Evolutionary conservation across 768 basidiomycete genomes (phyloP).

Genomic region (Flagelloscypha sp.): DNA sequence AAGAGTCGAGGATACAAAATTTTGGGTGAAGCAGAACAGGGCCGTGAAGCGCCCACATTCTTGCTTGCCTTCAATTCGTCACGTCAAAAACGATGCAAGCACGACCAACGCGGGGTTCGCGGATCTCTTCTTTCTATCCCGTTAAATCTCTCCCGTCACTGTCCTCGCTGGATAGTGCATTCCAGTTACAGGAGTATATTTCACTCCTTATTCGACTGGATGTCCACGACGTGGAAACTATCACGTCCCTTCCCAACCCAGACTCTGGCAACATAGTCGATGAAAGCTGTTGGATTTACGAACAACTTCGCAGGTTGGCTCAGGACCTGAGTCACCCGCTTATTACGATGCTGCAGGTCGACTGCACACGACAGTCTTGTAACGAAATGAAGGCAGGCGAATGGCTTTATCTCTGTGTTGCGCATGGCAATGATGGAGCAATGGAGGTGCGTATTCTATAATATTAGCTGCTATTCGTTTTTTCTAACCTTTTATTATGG

Average conservation of each 20-base stretch:
- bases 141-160: constrained; percentile 63
- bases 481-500: neutral
- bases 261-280: constrained; percentile 60
- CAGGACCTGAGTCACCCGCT: constrained; percentile 83
- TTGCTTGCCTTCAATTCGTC: too few relatives aligned
- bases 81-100: constrained; percentile 27
- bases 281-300: constrained; percentile 80
- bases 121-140: constrained; percentile 75
- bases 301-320: constrained; percentile 67
- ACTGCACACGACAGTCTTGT: constrained; percentile 80
- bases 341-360: constrained; percentile 76
- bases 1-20: too few relatives aligned
- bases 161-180: constrained; percentile 78
- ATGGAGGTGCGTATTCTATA: constrained; percentile 74
- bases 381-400: constrained; percentile 99
- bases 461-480: too few relatives aligned
- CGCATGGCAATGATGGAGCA: constrained; percentile 80
- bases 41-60: too few relatives aligned
- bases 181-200: constrained; percentile 93
- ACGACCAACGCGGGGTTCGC: constrained; percentile 66
- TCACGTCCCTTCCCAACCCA: constrained; percentile 80
- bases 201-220: constrained; percentile 78
- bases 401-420: constrained; percentile 95
- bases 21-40: too few relatives aligned
- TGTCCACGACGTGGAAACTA: constrained; percentile 79